These are phyloP conservation scores for Geranomyces michiganensis DNA, from an alignment of 192 early-diverging fungal genomes.

Conservation along the genomic window DNA sequence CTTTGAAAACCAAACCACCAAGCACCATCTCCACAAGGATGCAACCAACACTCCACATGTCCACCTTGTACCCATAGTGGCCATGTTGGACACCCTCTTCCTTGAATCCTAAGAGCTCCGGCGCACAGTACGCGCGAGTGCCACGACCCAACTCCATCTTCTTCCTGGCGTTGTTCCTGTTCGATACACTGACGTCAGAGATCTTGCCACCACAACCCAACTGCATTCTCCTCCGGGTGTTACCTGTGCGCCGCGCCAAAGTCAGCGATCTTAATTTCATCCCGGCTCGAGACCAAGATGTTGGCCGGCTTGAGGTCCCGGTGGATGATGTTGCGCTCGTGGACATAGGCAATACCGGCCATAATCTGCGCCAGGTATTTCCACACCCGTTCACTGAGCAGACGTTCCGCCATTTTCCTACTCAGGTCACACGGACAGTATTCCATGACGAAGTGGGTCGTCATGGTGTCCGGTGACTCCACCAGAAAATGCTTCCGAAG, in stretches of 20 bases:
- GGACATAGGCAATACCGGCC: conserved; percentile 40
- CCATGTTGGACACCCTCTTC: too few relatives aligned
- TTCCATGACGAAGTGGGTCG: conserved; percentile 15
- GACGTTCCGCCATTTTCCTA: not conserved
- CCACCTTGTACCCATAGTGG: not conserved
- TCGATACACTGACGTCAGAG: conserved; percentile 30
- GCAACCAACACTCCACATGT: conserved; percentile 36
- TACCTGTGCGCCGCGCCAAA: conserved; percentile 14
- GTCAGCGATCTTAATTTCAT: conserved; percentile 35
- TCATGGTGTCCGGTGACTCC: too few relatives aligned
- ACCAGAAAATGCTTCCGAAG: too few relatives aligned
- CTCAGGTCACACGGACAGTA: conserved; percentile 1
- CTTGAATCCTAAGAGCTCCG: too few relatives aligned
- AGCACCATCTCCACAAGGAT: conserved; percentile 17
- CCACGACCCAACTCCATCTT: too few relatives aligned
- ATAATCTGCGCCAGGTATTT: conserved; percentile 31
- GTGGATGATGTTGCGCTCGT: conserved; percentile 35
- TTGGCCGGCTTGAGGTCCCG: conserved; percentile 37
- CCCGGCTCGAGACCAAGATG: conserved; percentile 4
- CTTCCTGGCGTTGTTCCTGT: not conserved
- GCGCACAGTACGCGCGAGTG: too few relatives aligned
- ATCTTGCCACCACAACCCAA: conserved; percentile 23
- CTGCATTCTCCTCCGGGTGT: too few relatives aligned
- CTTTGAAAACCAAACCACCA: too few relatives aligned
- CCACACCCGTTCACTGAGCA: not conserved